phyloP scores from a whole-genome alignment of 805 yeast genomes.

The Lipomyces japonicus region DNA sequence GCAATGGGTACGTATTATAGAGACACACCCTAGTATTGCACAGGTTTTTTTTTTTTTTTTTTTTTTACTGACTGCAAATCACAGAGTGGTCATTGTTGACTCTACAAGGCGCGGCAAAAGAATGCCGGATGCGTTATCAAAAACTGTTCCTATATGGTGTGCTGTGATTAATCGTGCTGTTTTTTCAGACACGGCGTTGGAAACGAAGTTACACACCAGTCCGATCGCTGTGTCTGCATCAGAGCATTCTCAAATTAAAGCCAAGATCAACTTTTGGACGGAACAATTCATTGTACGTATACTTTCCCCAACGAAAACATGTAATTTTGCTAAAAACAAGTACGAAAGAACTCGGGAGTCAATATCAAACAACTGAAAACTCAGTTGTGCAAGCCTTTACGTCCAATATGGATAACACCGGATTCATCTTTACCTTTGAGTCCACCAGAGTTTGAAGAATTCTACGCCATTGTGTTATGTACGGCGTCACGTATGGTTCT shows the following conservation, averaged over 20 bases:
- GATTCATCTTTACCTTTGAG: conserved; percentile 37
- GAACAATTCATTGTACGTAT: conserved; percentile 42
- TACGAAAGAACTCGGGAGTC: conserved; percentile 34
- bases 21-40: neutral
- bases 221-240: conserved; percentile 51
- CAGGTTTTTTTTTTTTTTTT: neutral
- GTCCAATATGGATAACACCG: conserved; percentile 72
- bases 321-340: neutral
- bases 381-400: conserved; percentile 48
- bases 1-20: conserved; percentile 40
- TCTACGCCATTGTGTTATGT: conserved; percentile 49
- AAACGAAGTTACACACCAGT: conserved; percentile 43
- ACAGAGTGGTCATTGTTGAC: conserved; percentile 57
- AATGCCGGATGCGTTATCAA: conserved; percentile 82
- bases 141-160: conserved; percentile 90
- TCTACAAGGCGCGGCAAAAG: conserved; percentile 81
- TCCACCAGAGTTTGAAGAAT: conserved; percentile 37
- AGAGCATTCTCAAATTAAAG: conserved; percentile 52
- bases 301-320: neutral
- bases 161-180: conserved; percentile 62
- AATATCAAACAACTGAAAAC: conserved; percentile 38
- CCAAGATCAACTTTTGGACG: conserved; percentile 49
- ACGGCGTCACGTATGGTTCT: conserved; percentile 62
- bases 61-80: neutral
- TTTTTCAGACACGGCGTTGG: conserved; percentile 35